Conservation (phyloP, 768 basidiomycete genomes). For the Mrakia gelida region DNA sequence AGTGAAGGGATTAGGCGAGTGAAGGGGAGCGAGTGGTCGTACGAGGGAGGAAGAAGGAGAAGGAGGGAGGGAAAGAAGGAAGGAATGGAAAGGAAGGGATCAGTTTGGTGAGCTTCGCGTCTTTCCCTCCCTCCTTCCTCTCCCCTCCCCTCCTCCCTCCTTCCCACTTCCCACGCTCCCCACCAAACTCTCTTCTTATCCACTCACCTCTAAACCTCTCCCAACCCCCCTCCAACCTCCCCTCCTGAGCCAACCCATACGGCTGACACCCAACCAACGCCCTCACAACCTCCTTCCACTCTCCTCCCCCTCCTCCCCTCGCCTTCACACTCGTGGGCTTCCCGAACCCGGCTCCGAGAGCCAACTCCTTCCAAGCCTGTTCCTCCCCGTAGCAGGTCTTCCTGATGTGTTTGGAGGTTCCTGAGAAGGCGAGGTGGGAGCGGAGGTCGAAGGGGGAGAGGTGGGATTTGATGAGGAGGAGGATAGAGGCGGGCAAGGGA, state of each 20-base stretch:
- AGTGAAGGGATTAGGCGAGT: too few species aligned
- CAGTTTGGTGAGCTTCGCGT: too few species aligned
- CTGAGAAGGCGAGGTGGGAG: not conserved
- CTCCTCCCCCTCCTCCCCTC: not conserved
- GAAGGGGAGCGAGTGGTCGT: too few species aligned
- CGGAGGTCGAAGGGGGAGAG: conserved; percentile 2
- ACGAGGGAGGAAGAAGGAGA: too few species aligned
- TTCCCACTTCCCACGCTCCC: too few species aligned
- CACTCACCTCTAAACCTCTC: conserved; percentile 3
- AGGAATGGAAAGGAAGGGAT: not conserved
- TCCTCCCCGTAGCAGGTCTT: not conserved
- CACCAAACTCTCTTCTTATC: too few species aligned
- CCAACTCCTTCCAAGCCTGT: not conserved
- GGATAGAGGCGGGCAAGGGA: not conserved
- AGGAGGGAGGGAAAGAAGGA: not conserved
- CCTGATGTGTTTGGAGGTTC: not conserved
- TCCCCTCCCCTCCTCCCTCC: too few species aligned
- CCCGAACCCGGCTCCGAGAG: not conserved
- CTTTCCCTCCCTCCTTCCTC: too few species aligned
- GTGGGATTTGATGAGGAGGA: not conserved
- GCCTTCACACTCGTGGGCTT: not conserved
- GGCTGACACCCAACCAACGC: not conserved
- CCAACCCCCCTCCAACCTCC: not conserved
- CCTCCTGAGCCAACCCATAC: not conserved
- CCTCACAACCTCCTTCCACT: not conserved